Percentiles rank a stretch among this genome's conserved stretches.
Evolutionary conservation across 1,284 basidiomycete species (phyloP).

Genomic region (Sutorius eximius): DNA sequence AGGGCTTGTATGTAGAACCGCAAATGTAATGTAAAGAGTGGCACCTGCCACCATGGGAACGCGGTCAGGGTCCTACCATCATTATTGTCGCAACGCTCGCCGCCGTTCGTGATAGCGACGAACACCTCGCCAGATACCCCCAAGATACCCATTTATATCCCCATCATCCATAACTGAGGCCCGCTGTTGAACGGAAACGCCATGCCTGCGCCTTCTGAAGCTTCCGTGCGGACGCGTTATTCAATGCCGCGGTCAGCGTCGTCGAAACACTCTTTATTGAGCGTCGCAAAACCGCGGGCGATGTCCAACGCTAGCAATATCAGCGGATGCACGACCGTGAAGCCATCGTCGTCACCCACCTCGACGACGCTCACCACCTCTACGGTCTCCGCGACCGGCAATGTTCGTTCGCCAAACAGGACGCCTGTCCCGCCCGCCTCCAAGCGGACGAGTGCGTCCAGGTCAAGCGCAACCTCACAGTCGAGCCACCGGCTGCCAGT

Average conservation of each 20-base stretch:
- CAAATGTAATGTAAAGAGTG: not conserved
- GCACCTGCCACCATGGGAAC: slow-evolving; percentile 12
- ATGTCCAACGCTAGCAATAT: slow-evolving; percentile 36
- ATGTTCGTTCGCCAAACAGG: slow-evolving; percentile 32
- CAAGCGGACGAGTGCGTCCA: slow-evolving; percentile 22
- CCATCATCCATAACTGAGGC: not conserved
- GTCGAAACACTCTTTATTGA: slow-evolving; percentile 26
- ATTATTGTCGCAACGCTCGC: slow-evolving; percentile 3
- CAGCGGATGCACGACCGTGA: slow-evolving; percentile 44
- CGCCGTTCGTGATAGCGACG: slow-evolving; percentile 21
- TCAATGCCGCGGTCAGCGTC: slow-evolving; percentile 31
- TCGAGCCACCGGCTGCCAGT: slow-evolving; percentile 25
- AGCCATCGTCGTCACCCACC: slow-evolving; percentile 32
- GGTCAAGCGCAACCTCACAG: slow-evolving; percentile 20
- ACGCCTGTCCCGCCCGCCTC: slow-evolving; percentile 30
- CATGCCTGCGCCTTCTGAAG: slow-evolving; percentile 33
- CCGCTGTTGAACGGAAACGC: slow-evolving; percentile 5
- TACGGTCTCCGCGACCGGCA: slow-evolving; percentile 14
- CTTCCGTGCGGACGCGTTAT: slow-evolving; percentile 27
- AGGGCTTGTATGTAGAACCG: no score
- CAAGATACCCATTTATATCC: slow-evolving; percentile 15
- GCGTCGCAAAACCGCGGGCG: slow-evolving; percentile 30
- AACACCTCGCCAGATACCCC: slow-evolving; percentile 15
- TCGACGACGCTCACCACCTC: slow-evolving; percentile 30
- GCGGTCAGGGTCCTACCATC: not conserved